A percentile compares a stretch with the other conserved stretches of the same genome.
Evolutionary conservation across 2,329 filamentous ascomycete species (phyloP).

Genomic region (Fusarium pininemorale): DNA sequence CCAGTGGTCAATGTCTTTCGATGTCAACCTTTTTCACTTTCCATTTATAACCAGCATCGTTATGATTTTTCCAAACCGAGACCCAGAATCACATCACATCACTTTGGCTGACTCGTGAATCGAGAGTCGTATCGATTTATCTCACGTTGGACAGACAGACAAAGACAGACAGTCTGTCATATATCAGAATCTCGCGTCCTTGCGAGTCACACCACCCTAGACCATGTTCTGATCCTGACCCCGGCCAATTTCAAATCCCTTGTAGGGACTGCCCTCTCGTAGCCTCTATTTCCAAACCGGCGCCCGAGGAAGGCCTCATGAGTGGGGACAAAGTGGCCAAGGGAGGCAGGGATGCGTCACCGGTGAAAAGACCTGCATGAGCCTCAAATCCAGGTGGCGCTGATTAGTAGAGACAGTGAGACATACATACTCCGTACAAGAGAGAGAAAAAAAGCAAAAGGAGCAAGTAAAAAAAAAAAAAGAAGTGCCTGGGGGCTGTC

Average conservation of each 20-base stretch:
- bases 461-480: background rate
- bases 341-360: slow-evolving; percentile 11
- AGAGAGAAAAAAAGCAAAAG: background rate
- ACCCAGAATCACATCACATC: background rate
- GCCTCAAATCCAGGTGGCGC: slow-evolving; percentile 25
- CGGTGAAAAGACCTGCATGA: slow-evolving; percentile 31
- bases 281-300: slow-evolving; percentile 9
- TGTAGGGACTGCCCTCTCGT: background rate
- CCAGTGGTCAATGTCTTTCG: background rate
- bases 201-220: slow-evolving; percentile 4
- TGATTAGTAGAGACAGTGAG: background rate
- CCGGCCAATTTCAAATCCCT: background rate
- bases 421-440: no score
- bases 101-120: background rate
- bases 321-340: slow-evolving; percentile 4
- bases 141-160: background rate
- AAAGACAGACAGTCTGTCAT: background rate
- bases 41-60: background rate
- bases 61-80: background rate
- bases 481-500: background rate
- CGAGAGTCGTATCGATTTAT: background rate
- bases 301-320: slow-evolving; percentile 30
- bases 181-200: slow-evolving; percentile 22
- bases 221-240: background rate
- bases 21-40: background rate